Base-by-base conservation (phyloP, 768 basidiomycete species). In the Cystobasidium onofrii region DNA sequence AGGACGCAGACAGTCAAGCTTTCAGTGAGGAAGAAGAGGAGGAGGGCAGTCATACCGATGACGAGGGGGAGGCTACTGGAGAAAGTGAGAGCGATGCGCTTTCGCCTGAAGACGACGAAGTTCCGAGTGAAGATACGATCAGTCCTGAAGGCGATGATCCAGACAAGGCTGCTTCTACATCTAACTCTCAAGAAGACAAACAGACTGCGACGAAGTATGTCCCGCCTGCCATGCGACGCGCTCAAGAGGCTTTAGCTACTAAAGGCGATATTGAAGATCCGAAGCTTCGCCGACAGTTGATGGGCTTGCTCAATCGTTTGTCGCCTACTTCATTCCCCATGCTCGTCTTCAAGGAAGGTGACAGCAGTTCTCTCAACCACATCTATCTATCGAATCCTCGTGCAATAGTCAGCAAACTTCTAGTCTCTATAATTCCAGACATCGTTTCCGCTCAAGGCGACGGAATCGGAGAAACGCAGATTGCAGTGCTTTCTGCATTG, bases 261-360 rank as follows among this genome's bases (percentile, higher is more conserved):
- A 18, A 31, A 75, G 18, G 1, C 74, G 0, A 17, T 55, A 25
- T 34, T 1, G 31, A 71, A 27, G 78, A 78, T 64, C 76, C 78
- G 1, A 76, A 76, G 15, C 74, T 78, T 10, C 76, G 76, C 0
- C 76, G 78, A 39, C 76, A 73, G 20, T 50, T 78, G 15, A 55
- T 75, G 31, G 78, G 78, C 2, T 75, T 76, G 50, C 73, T 78
- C 29, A 78, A 78, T 75, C 77, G 77, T 64, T 75, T 78, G 9
- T 76, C 76, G 0, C 69, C 69, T 39, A 71, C 69, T 23, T 71
- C 69, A n/a, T 71, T 71, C 36, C 69, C 69, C 1, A 36, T 33
- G 7, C 69, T 71, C 31, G 2, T 75, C 2, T 44, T 65, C 61
- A 77, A 77, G 70, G 50, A 52, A 12, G 29, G 50, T n/a, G 69